Base-by-base conservation (phyloP, 164 flowering plant genomes). In the Dillenia turbinata region DNA sequence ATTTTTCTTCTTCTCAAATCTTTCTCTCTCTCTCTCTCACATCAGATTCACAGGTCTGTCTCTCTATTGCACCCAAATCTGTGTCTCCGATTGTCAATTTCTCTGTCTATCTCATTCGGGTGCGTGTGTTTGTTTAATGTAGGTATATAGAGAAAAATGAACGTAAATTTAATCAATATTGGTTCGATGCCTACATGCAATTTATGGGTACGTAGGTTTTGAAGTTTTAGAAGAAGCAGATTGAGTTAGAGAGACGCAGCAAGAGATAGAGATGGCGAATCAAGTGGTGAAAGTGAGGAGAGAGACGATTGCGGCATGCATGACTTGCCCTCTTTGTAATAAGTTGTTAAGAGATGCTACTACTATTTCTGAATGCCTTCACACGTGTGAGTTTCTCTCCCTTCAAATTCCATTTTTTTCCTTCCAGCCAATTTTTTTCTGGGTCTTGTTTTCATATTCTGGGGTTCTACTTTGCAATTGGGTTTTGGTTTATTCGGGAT, bases 291-390 rank as follows among this genome's bases (percentile, higher is more conserved):
- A 76, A 60, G 90, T 90, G 57, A 78, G 75, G 71, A 78, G 87
- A 68, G 88, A 79, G 65, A 55, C 70, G 47, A 64, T 93, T n/a
- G 82, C 66, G 67, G 83, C 86, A 54, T 88, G 97, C 96, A 87
- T 93, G 86, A 83, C 85, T 61, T 93, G 98, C 76, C 94, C 94
- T 60, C 81, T 93, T 54, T 93, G 98, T 59, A 57, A 86, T 54
- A 84, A 82, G 71, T 79, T 90, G 47, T 72, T 90, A 55, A 76
- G 66, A 24, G 92, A 93, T 10, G 98, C 98, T 60, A 90, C 98
- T 5, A 93, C 98, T 56, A 80, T 93, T 10, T 89, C 96, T 33
- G 79, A 83, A 46, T 93, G 98, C 67, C 97, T 93, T 59, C 98
- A 93, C 68, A 88, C 98, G 50, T 93, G 98, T 93, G 61, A 83